Percentiles rank a stretch among this genome's conserved stretches.
phyloP scores from a whole-genome alignment of 306 rosid species.

The Datisca glomerata region DNA sequence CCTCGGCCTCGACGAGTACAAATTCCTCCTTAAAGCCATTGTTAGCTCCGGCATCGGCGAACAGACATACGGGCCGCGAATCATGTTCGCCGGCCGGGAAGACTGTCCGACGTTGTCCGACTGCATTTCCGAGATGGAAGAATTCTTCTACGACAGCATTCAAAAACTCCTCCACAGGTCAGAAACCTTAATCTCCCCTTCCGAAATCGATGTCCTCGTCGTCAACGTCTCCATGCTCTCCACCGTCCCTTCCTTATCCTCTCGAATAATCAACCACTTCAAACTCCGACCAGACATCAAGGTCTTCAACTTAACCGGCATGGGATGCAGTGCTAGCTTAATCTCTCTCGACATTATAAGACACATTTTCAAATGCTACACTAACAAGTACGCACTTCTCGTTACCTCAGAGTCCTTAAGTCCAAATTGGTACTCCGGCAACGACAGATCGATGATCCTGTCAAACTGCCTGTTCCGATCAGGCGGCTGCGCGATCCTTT shows the following conservation, averaged over 20 bases:
- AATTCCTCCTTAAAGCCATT: slow-evolving; percentile 72
- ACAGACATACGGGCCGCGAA: slow-evolving; percentile 71
- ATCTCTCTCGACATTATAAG: slow-evolving; percentile 48
- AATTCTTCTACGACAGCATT: slow-evolving; percentile 55
- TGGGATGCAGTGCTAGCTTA: slow-evolving; percentile 91
- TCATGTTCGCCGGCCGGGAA: slow-evolving; percentile 53
- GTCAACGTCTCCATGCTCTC: slow-evolving; percentile 75
- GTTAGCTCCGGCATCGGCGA: slow-evolving; percentile 93
- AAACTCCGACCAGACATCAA: slow-evolving; percentile 61
- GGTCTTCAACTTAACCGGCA: slow-evolving; percentile 68
- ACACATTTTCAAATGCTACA: slow-evolving; percentile 36
- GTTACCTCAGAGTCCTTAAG: slow-evolving; percentile 73
- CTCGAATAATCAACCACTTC: slow-evolving; percentile 52
- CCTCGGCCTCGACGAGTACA: slow-evolving; percentile 62
- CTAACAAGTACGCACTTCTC: slow-evolving; percentile 51
- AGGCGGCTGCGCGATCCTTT: slow-evolving; percentile 12
- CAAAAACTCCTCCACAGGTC: slow-evolving; percentile 34
- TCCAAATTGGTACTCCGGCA: slow-evolving; percentile 84
- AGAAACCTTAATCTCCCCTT: slow-evolving; percentile 41
- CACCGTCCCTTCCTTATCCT: slow-evolving; percentile 41
- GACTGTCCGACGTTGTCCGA: slow-evolving; percentile 36
- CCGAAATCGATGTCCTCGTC: slow-evolving; percentile 63
- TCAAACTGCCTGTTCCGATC: slow-evolving; percentile 16
- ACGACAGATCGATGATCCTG: slow-evolving; percentile 12
- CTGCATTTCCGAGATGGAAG: slow-evolving; percentile 60